Evolutionary conservation across 2,329 filamentous ascomycete genomes (phyloP).

Genomic region (Ascosphaera apis): DNA sequence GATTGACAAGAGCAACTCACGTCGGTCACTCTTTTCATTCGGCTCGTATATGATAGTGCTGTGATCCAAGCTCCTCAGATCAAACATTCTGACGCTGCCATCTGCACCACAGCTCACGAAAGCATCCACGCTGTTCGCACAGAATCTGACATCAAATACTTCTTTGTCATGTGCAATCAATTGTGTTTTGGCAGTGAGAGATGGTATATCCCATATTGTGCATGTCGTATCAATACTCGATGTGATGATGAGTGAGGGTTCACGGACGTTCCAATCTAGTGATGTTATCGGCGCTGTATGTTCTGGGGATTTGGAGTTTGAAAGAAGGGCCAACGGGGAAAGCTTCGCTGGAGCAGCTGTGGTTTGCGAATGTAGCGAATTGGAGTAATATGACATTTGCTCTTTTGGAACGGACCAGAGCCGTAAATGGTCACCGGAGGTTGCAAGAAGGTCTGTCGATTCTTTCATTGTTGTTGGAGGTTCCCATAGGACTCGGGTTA

Average conservation of each 20-base stretch:
- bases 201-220: conserved; percentile 98
- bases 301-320: conserved; percentile 95
- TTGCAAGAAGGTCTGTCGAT: conserved; percentile 81
- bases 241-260: conserved; percentile 90
- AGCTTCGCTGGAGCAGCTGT: conserved; percentile 61
- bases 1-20: conserved; percentile 21
- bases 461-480: conserved; percentile 87
- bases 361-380: conserved; percentile 28
- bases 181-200: conserved; percentile 91
- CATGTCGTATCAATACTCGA: conserved; percentile 98
- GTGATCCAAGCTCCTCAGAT: conserved; percentile 84
- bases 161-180: conserved; percentile 98
- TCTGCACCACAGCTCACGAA: conserved; percentile 97
- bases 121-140: conserved; percentile 92
- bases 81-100: conserved; percentile 96
- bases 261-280: conserved; percentile 94
- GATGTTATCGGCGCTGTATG: conserved; percentile 93
- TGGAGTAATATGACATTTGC: no score
- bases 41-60: conserved; percentile 99
- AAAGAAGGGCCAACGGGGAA: conserved; percentile 75
- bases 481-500: conserved; percentile 88
- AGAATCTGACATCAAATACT: conserved; percentile 95
- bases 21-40: conserved; percentile 53
- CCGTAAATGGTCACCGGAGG: conserved; percentile 79
- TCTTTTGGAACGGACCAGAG: conserved; percentile 93